These are phyloP conservation scores for Coprinopsis marcescibilis DNA, from an alignment of 768 basidiomycete genomes.

Conservation along the genomic window DNA sequence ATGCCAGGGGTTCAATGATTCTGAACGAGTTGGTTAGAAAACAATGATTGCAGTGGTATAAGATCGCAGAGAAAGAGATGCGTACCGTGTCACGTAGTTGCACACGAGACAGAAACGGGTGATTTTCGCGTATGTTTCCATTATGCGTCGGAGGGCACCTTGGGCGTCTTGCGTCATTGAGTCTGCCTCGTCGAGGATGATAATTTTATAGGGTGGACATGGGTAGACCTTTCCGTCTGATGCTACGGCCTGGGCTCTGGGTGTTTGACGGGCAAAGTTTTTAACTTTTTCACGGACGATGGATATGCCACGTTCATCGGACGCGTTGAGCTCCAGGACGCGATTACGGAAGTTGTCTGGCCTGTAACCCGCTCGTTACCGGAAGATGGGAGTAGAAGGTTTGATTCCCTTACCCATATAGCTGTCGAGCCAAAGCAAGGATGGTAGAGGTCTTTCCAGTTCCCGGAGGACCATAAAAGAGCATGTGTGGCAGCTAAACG, in stretches of 20 bases:
- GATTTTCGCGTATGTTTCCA: slow-evolving; percentile 98
- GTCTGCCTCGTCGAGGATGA: slow-evolving; percentile 98
- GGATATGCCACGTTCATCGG: slow-evolving; percentile 94
- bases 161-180: slow-evolving; percentile 99
- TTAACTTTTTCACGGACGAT: slow-evolving; percentile 99
- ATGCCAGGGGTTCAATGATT: slow-evolving; percentile 97
- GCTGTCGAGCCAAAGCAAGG: slow-evolving; percentile 85
- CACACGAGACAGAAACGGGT: slow-evolving; percentile 98
- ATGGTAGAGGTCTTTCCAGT: slow-evolving; percentile 99
- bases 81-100: slow-evolving; percentile 96
- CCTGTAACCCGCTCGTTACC: slow-evolving; percentile 30
- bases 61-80: too few species aligned
- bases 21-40: slow-evolving; percentile 33
- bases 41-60: too few species aligned
- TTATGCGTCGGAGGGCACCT: slow-evolving; percentile 93
- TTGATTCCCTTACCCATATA: slow-evolving; percentile 85
- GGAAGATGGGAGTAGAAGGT: neutral
- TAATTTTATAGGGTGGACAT: slow-evolving; percentile 97
- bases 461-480: slow-evolving; percentile 98
- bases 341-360: slow-evolving; percentile 92
- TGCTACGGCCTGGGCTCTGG: slow-evolving; percentile 66
- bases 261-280: slow-evolving; percentile 90
- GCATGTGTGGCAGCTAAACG: slow-evolving; percentile 92
- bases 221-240: slow-evolving; percentile 84
- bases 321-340: slow-evolving; percentile 96